Percentiles rank a stretch among this genome's conserved stretches.
phyloP scores from a whole-genome alignment of 768 basidiomycete genomes.

The Suillus bovinus region DNA sequence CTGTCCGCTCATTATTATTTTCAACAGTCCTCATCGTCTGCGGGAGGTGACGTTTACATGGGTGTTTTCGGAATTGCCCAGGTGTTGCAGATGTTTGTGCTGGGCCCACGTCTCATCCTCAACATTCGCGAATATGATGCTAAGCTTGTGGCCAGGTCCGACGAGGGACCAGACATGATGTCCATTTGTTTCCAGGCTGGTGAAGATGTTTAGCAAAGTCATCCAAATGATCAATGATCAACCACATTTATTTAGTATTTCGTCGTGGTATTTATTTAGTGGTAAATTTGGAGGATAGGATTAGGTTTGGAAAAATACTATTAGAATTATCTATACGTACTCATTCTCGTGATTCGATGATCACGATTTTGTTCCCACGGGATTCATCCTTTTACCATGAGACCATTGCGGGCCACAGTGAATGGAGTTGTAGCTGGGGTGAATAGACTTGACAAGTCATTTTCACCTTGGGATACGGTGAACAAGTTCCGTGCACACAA shows the following conservation, averaged over 20 bases:
- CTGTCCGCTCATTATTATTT: neutral
- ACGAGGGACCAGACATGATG: neutral
- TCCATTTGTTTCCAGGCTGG: neutral
- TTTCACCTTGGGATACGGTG: slow-evolving; percentile 70
- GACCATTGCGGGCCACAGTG: slow-evolving; percentile 20
- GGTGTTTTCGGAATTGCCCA: neutral
- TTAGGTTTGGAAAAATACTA: too few relatives aligned
- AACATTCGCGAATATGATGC: neutral
- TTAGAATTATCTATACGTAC: too few relatives aligned
- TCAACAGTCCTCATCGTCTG: neutral
- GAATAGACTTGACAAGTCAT: slow-evolving; percentile 70
- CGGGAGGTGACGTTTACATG: neutral
- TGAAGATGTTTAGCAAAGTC: neutral
- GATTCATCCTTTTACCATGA: neutral
- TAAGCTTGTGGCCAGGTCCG: neutral
- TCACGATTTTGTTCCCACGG: neutral
- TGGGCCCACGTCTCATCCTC: neutral
- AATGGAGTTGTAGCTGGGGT: slow-evolving; percentile 61
- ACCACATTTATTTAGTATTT: neutral
- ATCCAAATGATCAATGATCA: neutral
- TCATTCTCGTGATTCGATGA: too few relatives aligned
- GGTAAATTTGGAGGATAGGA: neutral
- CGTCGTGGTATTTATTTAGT: neutral
- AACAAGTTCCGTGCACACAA: slow-evolving; percentile 54
- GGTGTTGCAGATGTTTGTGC: neutral